These are phyloP conservation scores for Hyaloperonospora brassicae DNA, from an alignment of 352 stramenopile genomes.

Conservation along the genomic window DNA sequence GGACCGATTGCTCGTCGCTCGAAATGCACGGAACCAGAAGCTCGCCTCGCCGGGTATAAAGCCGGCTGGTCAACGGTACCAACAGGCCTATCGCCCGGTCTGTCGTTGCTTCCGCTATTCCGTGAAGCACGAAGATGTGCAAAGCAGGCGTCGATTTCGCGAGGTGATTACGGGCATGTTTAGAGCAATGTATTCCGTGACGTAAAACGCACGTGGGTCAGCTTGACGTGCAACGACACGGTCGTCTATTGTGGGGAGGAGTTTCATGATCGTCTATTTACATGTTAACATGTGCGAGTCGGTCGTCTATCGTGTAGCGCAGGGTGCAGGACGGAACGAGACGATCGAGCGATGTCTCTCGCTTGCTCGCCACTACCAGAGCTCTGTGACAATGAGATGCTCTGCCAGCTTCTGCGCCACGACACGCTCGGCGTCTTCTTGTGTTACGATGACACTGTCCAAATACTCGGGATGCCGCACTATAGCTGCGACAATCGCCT, in stretches of 20 bases:
- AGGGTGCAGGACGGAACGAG: background rate
- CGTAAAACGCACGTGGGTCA: constrained; percentile 16
- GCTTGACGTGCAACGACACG: constrained; percentile 17
- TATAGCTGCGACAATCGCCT: constrained; percentile 42
- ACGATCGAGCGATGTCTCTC: constrained; percentile 3
- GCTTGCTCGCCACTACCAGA: constrained; percentile 38
- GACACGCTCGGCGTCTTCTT: constrained; percentile 37
- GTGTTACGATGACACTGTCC: constrained; percentile 14
- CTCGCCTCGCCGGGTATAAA: no score
- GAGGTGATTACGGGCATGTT: no score
- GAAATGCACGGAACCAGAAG: no score
- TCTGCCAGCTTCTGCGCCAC: constrained; percentile 37
- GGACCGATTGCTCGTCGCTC: no score
- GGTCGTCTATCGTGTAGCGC: no score
- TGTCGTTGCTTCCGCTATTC: no score
- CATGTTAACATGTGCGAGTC: no score
- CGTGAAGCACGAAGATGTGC: no score
- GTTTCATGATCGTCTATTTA: constrained; percentile 4
- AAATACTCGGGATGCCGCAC: constrained; percentile 33
- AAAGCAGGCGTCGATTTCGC: no score
- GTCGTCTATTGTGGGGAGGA: background rate
- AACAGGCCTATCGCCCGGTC: no score
- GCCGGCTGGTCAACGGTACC: no score
- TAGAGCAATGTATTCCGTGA: no score
- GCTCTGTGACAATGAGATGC: constrained; percentile 55